phyloP scores from a whole-genome alignment of 495 filamentous ascomycete species.

The Rostrohypoxylon terebratum region DNA sequence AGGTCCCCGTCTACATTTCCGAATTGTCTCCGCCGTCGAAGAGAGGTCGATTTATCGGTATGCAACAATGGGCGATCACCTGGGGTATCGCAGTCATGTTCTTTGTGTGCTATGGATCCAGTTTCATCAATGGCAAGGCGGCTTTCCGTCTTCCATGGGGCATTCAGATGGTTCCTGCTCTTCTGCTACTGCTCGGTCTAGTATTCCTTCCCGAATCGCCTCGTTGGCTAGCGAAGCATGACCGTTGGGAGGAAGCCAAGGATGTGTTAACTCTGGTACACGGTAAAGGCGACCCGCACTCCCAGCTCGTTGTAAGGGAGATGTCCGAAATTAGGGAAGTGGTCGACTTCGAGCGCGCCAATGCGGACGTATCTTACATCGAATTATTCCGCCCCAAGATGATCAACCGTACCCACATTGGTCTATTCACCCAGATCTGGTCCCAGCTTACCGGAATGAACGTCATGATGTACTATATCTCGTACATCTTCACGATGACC shows the following conservation, averaged over 20 bases:
- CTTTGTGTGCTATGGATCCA: conserved; percentile 80
- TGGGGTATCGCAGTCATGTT: conserved; percentile 89
- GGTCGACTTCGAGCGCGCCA: conserved; percentile 74
- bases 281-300: conserved; percentile 70
- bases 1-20: conserved; percentile 83
- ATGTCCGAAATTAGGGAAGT: conserved; percentile 76
- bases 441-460: conserved; percentile 87
- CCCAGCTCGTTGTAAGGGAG: conserved; percentile 72
- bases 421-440: conserved; percentile 86
- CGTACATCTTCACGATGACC: conserved; percentile 79
- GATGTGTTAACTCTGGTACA: conserved; percentile 74
- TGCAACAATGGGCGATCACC: conserved; percentile 83
- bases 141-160: conserved; percentile 82
- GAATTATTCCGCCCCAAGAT: conserved; percentile 78
- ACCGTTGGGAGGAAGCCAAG: conserved; percentile 77
- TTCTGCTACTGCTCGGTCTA: conserved; percentile 71
- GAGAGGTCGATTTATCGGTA: conserved; percentile 76
- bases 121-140: conserved; percentile 69
- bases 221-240: conserved; percentile 79
- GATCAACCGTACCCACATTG: conserved; percentile 79
- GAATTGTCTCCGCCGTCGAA: conserved; percentile 76
- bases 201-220: conserved; percentile 79
- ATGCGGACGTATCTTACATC: conserved; percentile 71
- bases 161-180: conserved; percentile 77
- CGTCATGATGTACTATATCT: conserved; percentile 80